phyloP scores from a whole-genome alignment of 306 rosid genomes.

The Mimosa bimucronata region DNA sequence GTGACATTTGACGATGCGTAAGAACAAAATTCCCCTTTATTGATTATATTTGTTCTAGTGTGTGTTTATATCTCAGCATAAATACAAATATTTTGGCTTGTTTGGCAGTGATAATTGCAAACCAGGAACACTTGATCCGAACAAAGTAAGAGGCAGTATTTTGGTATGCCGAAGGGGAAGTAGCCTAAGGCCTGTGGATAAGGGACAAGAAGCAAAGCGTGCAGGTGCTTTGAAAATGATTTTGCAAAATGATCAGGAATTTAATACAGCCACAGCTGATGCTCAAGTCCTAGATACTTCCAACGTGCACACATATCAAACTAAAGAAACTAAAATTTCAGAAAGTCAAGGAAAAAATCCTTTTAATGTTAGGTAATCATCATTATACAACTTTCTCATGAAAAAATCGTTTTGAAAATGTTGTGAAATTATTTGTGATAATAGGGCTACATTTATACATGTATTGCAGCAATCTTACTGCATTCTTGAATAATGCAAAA shows the following conservation, averaged over 20 bases:
- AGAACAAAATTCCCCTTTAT: conserved; percentile 30
- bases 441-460: neutral
- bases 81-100: neutral
- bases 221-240: conserved; percentile 69
- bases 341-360: neutral
- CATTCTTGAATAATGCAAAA: conserved; percentile 44
- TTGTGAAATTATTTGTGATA: neutral
- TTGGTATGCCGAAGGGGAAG: conserved; percentile 55
- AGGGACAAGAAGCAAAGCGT: conserved; percentile 43
- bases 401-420: neutral
- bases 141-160: conserved; percentile 39
- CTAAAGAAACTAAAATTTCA: too few species aligned
- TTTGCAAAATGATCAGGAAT: conserved; percentile 44
- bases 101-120: conserved; percentile 42
- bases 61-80: neutral
- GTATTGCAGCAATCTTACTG: conserved; percentile 51
- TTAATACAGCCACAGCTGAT: conserved; percentile 52
- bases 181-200: conserved; percentile 33
- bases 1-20: conserved; percentile 45
- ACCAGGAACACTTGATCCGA: conserved; percentile 41
- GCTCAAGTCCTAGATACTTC: conserved; percentile 53
- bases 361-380: conserved; percentile 41
- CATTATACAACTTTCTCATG: neutral
- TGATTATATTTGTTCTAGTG: neutral
- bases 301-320: conserved; percentile 5